phyloP scores from a whole-genome alignment of 2,329 filamentous ascomycete genomes.

The Teratosphaeria gauchensis region DNA sequence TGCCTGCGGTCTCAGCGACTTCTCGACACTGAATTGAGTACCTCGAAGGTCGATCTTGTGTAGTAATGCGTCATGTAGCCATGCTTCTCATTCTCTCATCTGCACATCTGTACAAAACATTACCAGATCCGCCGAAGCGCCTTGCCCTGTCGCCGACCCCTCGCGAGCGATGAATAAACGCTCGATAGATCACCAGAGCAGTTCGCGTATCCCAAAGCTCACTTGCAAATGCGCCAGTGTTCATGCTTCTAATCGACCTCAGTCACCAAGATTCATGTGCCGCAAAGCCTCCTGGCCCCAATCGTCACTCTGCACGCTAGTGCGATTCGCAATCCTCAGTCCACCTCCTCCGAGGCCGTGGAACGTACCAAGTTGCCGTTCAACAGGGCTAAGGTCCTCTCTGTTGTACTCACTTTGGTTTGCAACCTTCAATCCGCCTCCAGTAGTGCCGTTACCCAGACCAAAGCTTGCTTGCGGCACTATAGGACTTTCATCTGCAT shows the following conservation, averaged over 20 bases:
- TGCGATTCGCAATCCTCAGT: constrained; percentile 34
- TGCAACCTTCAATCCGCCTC: not conserved
- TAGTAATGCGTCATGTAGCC: not conserved
- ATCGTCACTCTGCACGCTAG: constrained; percentile 25
- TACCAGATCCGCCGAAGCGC: not conserved
- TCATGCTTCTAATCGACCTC: constrained; percentile 1
- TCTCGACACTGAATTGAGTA: not conserved
- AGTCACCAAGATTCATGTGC: constrained; percentile 17
- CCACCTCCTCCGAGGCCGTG: constrained; percentile 19
- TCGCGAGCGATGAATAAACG: not conserved
- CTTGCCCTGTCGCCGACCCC: not conserved
- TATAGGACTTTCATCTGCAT: not conserved
- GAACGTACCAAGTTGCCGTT: not conserved
- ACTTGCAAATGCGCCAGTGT: not conserved
- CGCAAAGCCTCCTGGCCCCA: constrained; percentile 22
- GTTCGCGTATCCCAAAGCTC: not conserved
- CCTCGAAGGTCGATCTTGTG: not conserved
- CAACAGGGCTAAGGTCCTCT: constrained; percentile 1
- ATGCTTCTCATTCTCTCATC: not conserved
- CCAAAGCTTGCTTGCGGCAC: not conserved
- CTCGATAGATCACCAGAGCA: not conserved
- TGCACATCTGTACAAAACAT: constrained; percentile 1
- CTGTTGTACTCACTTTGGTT: not conserved
- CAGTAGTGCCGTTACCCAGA: not conserved
- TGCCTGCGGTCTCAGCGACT: not conserved